Percentiles rank a stretch among this genome's conserved stretches.
These are phyloP conservation scores for Sugiyamaella novakii DNA, from an alignment of 1,139 yeast genomes.

Conservation along the genomic window DNA sequence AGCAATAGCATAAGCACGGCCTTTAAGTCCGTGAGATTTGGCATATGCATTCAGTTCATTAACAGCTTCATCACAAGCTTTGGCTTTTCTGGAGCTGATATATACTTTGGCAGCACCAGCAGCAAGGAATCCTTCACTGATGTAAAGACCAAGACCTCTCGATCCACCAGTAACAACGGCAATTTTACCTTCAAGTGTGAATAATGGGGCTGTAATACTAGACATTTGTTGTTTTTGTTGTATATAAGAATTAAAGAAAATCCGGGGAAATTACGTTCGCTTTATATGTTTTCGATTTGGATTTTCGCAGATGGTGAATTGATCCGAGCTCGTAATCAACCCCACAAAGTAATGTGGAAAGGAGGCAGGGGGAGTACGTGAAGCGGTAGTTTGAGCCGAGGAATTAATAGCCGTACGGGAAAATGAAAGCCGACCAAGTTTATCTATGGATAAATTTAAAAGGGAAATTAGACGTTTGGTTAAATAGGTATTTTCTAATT, in stretches of 20 bases:
- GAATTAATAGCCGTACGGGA: too few species aligned
- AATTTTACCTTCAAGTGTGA: slow-evolving; percentile 51
- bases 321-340: too few species aligned
- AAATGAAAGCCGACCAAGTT: too few species aligned
- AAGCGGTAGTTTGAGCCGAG: too few species aligned
- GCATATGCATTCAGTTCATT: slow-evolving; percentile 52
- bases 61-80: slow-evolving; percentile 66
- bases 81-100: slow-evolving; percentile 65
- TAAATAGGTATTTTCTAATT: too few species aligned
- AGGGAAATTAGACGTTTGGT: too few species aligned
- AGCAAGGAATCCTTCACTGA: slow-evolving; percentile 65
- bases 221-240: slow-evolving; percentile 1
- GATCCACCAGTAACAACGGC: slow-evolving; percentile 82
- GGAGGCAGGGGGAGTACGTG: too few species aligned
- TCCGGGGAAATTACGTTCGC: background rate
- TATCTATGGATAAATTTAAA: too few species aligned
- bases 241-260: background rate
- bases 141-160: slow-evolving; percentile 69
- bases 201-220: slow-evolving; percentile 16
- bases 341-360: too few species aligned
- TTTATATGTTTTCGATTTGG: background rate
- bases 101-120: slow-evolving; percentile 67
- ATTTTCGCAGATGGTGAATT: too few species aligned
- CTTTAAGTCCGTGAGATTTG: slow-evolving; percentile 45
- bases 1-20: slow-evolving; percentile 56